These are phyloP conservation scores for Mentha longifolia DNA, from an alignment of 257 asterid species.

Conservation along the genomic window DNA sequence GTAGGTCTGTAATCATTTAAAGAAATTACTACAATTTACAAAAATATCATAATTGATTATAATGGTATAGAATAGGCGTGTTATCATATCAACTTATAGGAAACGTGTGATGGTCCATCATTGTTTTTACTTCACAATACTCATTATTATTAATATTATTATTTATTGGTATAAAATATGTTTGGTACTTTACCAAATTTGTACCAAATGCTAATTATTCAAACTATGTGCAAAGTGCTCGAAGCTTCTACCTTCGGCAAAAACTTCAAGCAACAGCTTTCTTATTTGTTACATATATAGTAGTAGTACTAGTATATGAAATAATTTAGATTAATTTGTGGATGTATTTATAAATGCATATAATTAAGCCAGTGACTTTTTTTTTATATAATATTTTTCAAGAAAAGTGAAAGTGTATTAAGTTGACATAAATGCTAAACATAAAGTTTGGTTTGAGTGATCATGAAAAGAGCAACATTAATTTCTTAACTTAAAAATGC, in stretches of 20 bases:
- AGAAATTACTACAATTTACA: constrained; percentile 1
- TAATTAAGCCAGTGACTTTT: too few relatives aligned
- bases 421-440: neutral
- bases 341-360: too few relatives aligned
- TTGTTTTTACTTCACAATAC: constrained; percentile 22
- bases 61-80: constrained; percentile 19
- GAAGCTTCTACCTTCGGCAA: constrained; percentile 17
- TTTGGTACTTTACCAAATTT: constrained; percentile 36
- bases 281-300: neutral
- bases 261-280: constrained; percentile 29
- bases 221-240: constrained; percentile 13
- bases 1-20: constrained; percentile 18
- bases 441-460: constrained; percentile 8
- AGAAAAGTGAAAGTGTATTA: neutral
- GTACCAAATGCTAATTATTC: constrained; percentile 26
- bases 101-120: constrained; percentile 40
- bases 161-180: neutral
- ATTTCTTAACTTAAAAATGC: constrained; percentile 18
- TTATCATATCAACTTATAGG: constrained; percentile 31
- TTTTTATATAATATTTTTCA: too few relatives aligned
- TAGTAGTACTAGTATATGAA: too few relatives aligned
- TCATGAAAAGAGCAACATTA: neutral
- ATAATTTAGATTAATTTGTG: neutral
- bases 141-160: neutral
- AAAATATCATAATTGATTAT: constrained; percentile 15